Evolutionary conservation across 768 basidiomycete genomes (phyloP).

Genomic region (Boletus vermiculosoides): DNA sequence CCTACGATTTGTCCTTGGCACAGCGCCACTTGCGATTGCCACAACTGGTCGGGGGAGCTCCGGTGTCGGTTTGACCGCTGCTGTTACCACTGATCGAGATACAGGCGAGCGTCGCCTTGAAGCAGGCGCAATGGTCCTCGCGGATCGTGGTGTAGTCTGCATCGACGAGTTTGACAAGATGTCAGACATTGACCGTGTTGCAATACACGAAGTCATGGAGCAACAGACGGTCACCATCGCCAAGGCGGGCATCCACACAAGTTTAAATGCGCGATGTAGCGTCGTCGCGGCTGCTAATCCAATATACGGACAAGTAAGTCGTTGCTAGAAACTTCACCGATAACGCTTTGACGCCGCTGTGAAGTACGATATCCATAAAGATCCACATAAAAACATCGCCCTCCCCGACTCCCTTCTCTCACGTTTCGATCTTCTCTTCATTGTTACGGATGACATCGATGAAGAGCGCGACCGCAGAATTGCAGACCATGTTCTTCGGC

Average conservation of each 20-base stretch:
- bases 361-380: slow-evolving; percentile 99
- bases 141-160: slow-evolving; percentile 97
- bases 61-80: slow-evolving; percentile 98
- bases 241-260: slow-evolving; percentile 98
- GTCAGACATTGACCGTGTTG: slow-evolving; percentile 97
- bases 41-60: slow-evolving; percentile 97
- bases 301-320: slow-evolving; percentile 88
- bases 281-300: slow-evolving; percentile 99
- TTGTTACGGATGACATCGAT: slow-evolving; percentile 97
- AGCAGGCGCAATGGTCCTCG: slow-evolving; percentile 99
- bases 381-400: slow-evolving; percentile 98
- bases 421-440: slow-evolving; percentile 97
- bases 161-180: slow-evolving; percentile 99
- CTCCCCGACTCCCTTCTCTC: slow-evolving; percentile 96
- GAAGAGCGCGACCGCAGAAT: slow-evolving; percentile 91
- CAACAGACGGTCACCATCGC: slow-evolving; percentile 99
- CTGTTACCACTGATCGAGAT: slow-evolving; percentile 97
- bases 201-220: slow-evolving; percentile 99
- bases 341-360: slow-evolving; percentile 8
- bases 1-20: slow-evolving; percentile 92
- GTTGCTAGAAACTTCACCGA: background rate
- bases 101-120: slow-evolving; percentile 96
- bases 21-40: slow-evolving; percentile 95
- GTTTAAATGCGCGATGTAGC: slow-evolving; percentile 95
- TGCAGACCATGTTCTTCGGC: slow-evolving; percentile 95